Base-by-base conservation (phyloP, 2,329 filamentous ascomycete species). In the Cylindrodendrum hubeiense region DNA sequence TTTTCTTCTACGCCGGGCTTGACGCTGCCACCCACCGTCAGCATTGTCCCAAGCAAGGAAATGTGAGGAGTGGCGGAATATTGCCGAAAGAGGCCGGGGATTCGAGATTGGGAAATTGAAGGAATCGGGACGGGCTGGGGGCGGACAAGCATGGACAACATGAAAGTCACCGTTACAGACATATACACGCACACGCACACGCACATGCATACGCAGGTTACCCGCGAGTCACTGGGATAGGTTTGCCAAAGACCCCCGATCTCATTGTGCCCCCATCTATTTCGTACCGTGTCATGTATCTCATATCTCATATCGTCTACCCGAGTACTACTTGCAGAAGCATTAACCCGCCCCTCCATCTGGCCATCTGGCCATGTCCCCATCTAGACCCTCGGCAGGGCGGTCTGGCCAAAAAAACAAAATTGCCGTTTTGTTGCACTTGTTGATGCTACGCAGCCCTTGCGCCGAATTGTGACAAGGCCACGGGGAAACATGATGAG, bases 271-370 rank as follows among this genome's bases (percentile, higher is more conserved):
- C 30, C 30, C 41, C 49, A 53, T 60, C n/a, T 30, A 50, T 30
- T 30, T 17, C 17, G 17, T 50, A n/a, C 28, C 26, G 21, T 50
- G 46, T 33, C 37, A 39, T 39, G n/a, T n/a, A 39, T 39, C 37
- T 39, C 15, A 26, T 28, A 47, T 47, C 57, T 47, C 39, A 39
- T 47, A 43, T 50, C 28, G 28, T 3, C n/a, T 30, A 53, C 22
- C 49, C 26, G 47, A 49, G 28, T 49, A 33, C 30, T 49, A 30
- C n/a, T n/a, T n/a, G 33, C 49, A 53, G 34, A 47, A 47, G 39
- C 41, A 53, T 37, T 60, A 53, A 39, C 51, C 51, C 44, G 51
- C 59, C 51, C 51, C 59, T 62, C 59, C 50, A 51, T 55, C 58
- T 41, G 17, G 49, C 24, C n/a, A n/a, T n/a, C n/a, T n/a, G n/a